Evolutionary conservation across 805 yeast species (phyloP).

Genomic region (Kazachstania martiniae): DNA sequence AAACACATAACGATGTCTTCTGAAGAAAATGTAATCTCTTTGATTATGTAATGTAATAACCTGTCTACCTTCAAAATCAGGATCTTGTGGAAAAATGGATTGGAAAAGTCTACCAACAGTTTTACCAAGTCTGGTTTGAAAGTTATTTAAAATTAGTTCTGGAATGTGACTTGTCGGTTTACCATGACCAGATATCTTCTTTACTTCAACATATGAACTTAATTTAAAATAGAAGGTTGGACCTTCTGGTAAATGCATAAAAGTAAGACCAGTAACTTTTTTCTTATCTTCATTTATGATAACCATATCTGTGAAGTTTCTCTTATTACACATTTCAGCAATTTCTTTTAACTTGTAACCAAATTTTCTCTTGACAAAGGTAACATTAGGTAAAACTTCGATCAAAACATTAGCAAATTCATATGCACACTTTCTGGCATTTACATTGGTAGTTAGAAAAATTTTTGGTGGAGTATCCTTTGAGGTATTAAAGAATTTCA

Average conservation of each 20-base stretch:
- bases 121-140: slow-evolving; percentile 84
- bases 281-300: slow-evolving; percentile 93
- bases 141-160: slow-evolving; percentile 84
- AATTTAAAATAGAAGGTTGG: slow-evolving; percentile 90
- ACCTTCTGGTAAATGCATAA: slow-evolving; percentile 89
- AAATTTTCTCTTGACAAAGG: slow-evolving; percentile 78
- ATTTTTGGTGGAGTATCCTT: slow-evolving; percentile 77
- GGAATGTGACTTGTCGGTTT: slow-evolving; percentile 85
- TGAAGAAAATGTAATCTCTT: slow-evolving; percentile 87
- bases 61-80: slow-evolving; percentile 92
- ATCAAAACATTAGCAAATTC: slow-evolving; percentile 79
- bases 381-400: slow-evolving; percentile 75
- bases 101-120: slow-evolving; percentile 90
- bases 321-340: slow-evolving; percentile 67
- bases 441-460: slow-evolving; percentile 76
- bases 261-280: slow-evolving; percentile 81
- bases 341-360: slow-evolving; percentile 81
- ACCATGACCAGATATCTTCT: slow-evolving; percentile 79
- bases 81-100: slow-evolving; percentile 82
- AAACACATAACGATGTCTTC: slow-evolving; percentile 89
- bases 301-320: slow-evolving; percentile 80
- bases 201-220: slow-evolving; percentile 63
- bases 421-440: slow-evolving; percentile 78
- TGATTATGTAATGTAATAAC: slow-evolving; percentile 94
- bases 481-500: slow-evolving; percentile 33